phyloP scores from a whole-genome alignment of 2,329 filamentous ascomycete species.

The Pseudogymnoascus sp. region DNA sequence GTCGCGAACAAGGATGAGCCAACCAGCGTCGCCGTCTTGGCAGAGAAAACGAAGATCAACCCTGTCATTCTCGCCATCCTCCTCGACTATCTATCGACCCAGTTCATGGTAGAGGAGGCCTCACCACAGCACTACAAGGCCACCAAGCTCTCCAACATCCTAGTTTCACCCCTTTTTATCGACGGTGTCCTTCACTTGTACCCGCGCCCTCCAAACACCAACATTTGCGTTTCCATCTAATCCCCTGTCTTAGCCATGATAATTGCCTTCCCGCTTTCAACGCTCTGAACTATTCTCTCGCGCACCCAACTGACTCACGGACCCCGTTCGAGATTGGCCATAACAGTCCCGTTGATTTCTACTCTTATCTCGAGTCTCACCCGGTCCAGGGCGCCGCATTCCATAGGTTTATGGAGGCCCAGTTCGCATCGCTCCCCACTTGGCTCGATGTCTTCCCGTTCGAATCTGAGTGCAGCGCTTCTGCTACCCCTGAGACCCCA shows the following conservation, averaged over 20 bases:
- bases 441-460: slow-evolving; percentile 22
- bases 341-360: slow-evolving; percentile 3
- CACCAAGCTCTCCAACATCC: slow-evolving; percentile 11
- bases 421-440: slow-evolving; percentile 20
- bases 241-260: slow-evolving; percentile 12
- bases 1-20: slow-evolving; percentile 8
- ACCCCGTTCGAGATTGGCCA: slow-evolving; percentile 13
- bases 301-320: not conserved
- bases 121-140: slow-evolving; percentile 9
- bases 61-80: slow-evolving; percentile 8
- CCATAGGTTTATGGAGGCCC: slow-evolving; percentile 25
- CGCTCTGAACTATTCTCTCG: slow-evolving; percentile 1
- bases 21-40: not conserved
- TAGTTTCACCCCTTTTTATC: slow-evolving; percentile 13
- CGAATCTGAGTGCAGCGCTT: slow-evolving; percentile 14
- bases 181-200: slow-evolving; percentile 14
- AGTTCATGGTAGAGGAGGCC: slow-evolving; percentile 11
- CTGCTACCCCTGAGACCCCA: not conserved
- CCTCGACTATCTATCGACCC: slow-evolving; percentile 12
- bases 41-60: slow-evolving; percentile 10
- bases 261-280: slow-evolving; percentile 15
- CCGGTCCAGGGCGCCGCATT: slow-evolving; percentile 19
- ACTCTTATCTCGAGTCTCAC: slow-evolving; percentile 14
- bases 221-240: not conserved
- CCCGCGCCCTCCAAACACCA: not conserved